Conservation (phyloP, 2,329 filamentous ascomycete species). For the Scedosporium minutisporum region DNA sequence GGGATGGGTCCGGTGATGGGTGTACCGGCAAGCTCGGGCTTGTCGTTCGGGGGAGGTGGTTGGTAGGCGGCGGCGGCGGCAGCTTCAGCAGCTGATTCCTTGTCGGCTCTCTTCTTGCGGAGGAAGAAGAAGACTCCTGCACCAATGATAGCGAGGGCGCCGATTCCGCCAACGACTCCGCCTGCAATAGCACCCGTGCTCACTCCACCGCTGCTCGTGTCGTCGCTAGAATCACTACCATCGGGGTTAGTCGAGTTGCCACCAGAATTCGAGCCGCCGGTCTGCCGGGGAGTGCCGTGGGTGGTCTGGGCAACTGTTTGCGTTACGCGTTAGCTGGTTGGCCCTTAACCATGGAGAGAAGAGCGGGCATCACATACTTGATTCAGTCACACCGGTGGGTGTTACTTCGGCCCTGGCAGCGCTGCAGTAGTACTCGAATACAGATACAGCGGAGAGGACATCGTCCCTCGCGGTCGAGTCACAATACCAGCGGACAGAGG, state of each 20-base stretch:
- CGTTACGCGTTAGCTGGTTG: constrained; percentile 4
- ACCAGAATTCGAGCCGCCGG: not conserved
- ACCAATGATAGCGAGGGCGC: constrained; percentile 17
- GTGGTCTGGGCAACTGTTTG: constrained; percentile 15
- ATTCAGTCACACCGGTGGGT: constrained; percentile 28
- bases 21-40: constrained; percentile 21
- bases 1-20: constrained; percentile 11
- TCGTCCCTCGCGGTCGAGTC: constrained; percentile 31
- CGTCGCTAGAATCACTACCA: constrained; percentile 4
- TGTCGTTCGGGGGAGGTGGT: constrained; percentile 15
- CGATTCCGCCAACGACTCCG: constrained; percentile 18
- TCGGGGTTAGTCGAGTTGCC: constrained; percentile 1
- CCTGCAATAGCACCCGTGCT: constrained; percentile 24
- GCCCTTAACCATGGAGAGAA: constrained; percentile 11
- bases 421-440: constrained; percentile 40
- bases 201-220: constrained; percentile 10
- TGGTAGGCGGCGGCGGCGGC: constrained; percentile 7
- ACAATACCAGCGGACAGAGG: constrained; percentile 34
- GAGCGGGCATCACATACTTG: constrained; percentile 16
- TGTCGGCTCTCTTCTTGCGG: constrained; percentile 17
- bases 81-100: constrained; percentile 9
- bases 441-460: constrained; percentile 33
- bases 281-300: constrained; percentile 1
- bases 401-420: constrained; percentile 34
- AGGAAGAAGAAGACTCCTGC: constrained; percentile 27